Base-by-base conservation (phyloP, 2,329 filamentous ascomycete genomes). In the Aspergillus sp. region DNA sequence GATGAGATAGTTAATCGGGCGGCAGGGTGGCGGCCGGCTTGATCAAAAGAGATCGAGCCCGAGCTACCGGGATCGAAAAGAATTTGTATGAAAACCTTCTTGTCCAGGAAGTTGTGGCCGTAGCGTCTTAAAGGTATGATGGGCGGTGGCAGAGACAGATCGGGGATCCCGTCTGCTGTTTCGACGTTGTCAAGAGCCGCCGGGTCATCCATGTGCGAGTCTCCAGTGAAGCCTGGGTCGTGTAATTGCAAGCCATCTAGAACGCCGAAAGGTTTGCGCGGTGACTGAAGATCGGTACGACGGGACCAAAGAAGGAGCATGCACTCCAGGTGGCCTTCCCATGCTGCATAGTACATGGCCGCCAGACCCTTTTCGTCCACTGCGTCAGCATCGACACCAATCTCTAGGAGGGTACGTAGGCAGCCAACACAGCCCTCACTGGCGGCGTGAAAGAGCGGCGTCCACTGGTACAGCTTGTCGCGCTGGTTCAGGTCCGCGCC, bases 401-500 rank as follows among this genome's bases (percentile, higher is more conserved):
- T 86, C 55, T 92, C 86, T 11, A 99, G 82, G 4, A 99, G 82
- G 1, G 88, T 90, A 66, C 92, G 86, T 49, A 99, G 81, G 70
- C 93, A 97, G 26, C 90, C 87, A 1, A 97, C 90, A 72, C 96
- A 96, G 22, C 95, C 95, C 78, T 99, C 95, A 72, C 93, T 96
- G 10, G 95, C 95, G 2, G 95, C 94, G 73, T 99, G 94, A 58
- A 99, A 95, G 5, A 99, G 82, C 0, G 95, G 93, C 2, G 95
- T 98, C 95, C 95, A 99, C 61, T 94, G 92, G 68, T 98, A 98
- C 16, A 99, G 83, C 77, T 96, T 98, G 76, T 99, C 95, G 32
- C 91, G 83, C 73, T 98, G 93, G 69, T 99, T 87, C 49, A 99
- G 83, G 72, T 99, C 89, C 22, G 92, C 94, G 1, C 93, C 93